These are phyloP conservation scores for Maudiozyma turicensis DNA, from an alignment of 805 yeast genomes.

Conservation along the genomic window DNA sequence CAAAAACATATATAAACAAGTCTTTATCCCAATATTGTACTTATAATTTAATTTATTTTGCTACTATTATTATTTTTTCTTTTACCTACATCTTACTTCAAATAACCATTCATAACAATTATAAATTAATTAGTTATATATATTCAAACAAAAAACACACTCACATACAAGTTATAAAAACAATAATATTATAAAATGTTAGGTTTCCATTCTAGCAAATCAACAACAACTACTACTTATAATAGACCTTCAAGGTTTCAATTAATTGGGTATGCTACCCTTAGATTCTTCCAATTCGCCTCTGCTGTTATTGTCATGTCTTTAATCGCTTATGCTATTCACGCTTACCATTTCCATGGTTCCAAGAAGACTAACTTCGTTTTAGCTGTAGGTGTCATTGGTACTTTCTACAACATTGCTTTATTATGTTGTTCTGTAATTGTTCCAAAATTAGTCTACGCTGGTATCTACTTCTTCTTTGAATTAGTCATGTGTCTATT, in stretches of 20 bases:
- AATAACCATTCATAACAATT: neutral
- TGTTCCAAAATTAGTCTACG: conserved; percentile 13
- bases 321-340: conserved; percentile 19
- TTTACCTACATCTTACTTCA: neutral
- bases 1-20: too few species aligned
- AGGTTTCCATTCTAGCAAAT: neutral
- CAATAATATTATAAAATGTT: neutral
- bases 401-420: conserved; percentile 22
- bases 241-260: neutral
- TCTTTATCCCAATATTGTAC: too few species aligned
- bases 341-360: conserved; percentile 17
- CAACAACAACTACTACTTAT: neutral
- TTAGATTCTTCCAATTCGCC: conserved; percentile 20
- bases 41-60: too few species aligned
- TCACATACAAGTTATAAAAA: too few species aligned
- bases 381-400: conserved; percentile 25
- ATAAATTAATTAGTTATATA: neutral
- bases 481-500: conserved; percentile 24
- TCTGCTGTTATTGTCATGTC: conserved; percentile 26
- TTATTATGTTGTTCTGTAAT: conserved; percentile 14
- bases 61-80: too few species aligned
- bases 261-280: neutral
- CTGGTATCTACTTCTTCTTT: conserved; percentile 20
- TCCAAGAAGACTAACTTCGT: conserved; percentile 26
- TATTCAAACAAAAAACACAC: neutral